Conservation (phyloP, 257 asterid genomes). For the Paraleonurus japonicus region DNA sequence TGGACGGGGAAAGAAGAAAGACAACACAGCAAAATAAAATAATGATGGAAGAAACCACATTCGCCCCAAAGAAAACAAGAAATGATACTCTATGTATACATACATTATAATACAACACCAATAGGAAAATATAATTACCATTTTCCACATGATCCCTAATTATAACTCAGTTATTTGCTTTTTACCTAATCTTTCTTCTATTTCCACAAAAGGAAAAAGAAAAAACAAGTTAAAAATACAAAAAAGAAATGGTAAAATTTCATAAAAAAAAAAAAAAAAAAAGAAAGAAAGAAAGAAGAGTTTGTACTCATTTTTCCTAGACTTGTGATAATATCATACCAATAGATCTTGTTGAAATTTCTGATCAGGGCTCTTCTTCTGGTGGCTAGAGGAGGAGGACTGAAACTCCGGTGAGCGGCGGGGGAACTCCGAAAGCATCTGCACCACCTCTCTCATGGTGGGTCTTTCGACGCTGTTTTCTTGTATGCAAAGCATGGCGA, state of each 20-base stretch:
- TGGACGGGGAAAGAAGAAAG: neutral
- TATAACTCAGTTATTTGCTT: slow-evolving; percentile 27
- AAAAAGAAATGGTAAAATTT: neutral
- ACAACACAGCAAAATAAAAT: neutral
- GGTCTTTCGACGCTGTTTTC: slow-evolving; percentile 86
- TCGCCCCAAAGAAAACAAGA: slow-evolving; percentile 26
- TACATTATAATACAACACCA: slow-evolving; percentile 28
- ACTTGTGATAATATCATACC: slow-evolving; percentile 28
- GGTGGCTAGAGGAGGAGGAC: slow-evolving; percentile 37
- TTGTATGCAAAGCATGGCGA: slow-evolving; percentile 83
- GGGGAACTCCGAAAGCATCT: slow-evolving; percentile 82
- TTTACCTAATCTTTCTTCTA: slow-evolving; percentile 10
- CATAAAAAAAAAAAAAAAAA: too few relatives aligned
- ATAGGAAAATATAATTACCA: neutral
- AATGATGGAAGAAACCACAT: neutral
- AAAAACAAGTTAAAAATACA: neutral
- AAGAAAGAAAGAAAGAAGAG: too few relatives aligned
- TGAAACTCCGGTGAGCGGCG: slow-evolving; percentile 44
- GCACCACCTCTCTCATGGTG: slow-evolving; percentile 88
- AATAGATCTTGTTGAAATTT: slow-evolving; percentile 34
- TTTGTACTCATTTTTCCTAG: slow-evolving; percentile 1
- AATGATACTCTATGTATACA: slow-evolving; percentile 23
- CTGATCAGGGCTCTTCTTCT: slow-evolving; percentile 32
- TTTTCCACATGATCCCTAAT: slow-evolving; percentile 23
- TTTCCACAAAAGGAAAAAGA: neutral